Percentiles rank a stretch among this genome's conserved stretches.
These are phyloP conservation scores for Neophaeococcomyces mojaviensis DNA, from an alignment of 2,329 filamentous ascomycete species.

Conservation along the genomic window DNA sequence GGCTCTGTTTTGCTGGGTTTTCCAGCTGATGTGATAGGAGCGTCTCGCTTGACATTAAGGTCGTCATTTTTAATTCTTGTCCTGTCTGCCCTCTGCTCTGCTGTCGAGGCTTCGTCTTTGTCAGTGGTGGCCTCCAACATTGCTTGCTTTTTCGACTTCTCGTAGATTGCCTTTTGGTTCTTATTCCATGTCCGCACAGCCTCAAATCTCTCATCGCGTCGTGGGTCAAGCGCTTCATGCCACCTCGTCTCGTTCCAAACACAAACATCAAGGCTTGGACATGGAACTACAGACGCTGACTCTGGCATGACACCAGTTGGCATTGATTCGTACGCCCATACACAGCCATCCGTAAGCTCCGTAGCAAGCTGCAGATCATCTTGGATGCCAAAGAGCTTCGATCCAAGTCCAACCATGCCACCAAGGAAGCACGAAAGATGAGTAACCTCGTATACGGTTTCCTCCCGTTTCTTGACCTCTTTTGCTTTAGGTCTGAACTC, in stretches of 20 bases:
- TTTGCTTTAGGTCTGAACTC: slow-evolving; percentile 19
- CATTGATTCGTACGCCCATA: slow-evolving; percentile 55
- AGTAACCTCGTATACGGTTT: slow-evolving; percentile 46
- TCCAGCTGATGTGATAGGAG: not conserved
- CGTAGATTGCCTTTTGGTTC: slow-evolving; percentile 18
- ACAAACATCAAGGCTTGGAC: slow-evolving; percentile 38
- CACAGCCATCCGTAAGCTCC: slow-evolving; percentile 53
- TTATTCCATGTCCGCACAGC: slow-evolving; percentile 19
- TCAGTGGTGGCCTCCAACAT: not conserved
- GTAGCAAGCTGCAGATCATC: slow-evolving; percentile 49
- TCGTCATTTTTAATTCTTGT: not conserved
- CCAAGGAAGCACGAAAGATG: slow-evolving; percentile 55
- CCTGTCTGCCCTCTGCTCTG: not conserved
- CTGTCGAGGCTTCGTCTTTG: not conserved
- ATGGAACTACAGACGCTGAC: slow-evolving; percentile 46
- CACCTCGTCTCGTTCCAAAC: slow-evolving; percentile 49
- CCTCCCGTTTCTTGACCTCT: slow-evolving; percentile 12
- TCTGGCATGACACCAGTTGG: slow-evolving; percentile 57
- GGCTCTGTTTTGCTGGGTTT: not conserved
- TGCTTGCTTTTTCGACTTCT: slow-evolving; percentile 7
- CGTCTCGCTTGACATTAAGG: not conserved
- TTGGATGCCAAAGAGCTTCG: slow-evolving; percentile 49
- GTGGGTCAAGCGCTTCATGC: slow-evolving; percentile 36
- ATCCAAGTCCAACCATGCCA: slow-evolving; percentile 55
- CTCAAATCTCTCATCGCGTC: slow-evolving; percentile 19